Conservation (phyloP, 106 monocot species). For the Xerophyta viscosa region DNA sequence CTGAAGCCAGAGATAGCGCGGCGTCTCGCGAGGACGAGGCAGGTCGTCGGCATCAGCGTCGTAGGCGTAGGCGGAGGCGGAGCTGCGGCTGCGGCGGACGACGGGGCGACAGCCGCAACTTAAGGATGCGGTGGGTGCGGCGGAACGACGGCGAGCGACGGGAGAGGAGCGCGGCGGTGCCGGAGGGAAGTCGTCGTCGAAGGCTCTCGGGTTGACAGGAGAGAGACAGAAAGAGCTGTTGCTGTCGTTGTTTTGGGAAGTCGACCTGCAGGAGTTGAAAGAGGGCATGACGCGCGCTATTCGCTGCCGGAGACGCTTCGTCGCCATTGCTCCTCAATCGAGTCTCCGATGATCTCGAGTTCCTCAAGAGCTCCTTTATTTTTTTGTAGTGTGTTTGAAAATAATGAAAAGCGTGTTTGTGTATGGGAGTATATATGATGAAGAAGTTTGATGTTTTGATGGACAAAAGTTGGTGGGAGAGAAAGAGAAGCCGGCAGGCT, state of each 20-base stretch:
- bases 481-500: too few relatives aligned
- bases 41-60: conserved; percentile 7
- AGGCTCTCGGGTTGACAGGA: background rate
- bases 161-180: background rate
- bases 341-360: too few relatives aligned
- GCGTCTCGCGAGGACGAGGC: conserved; percentile 11
- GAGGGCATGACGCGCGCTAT: background rate
- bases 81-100: background rate
- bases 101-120: background rate
- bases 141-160: background rate
- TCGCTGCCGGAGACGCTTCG: background rate
- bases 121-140: too few relatives aligned
- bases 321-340: too few relatives aligned
- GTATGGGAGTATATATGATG: too few relatives aligned
- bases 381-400: too few relatives aligned
- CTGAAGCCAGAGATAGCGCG: conserved; percentile 53
- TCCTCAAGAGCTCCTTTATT: too few relatives aligned
- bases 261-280: background rate
- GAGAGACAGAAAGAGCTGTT: background rate
- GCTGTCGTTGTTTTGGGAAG: background rate
- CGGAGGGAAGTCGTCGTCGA: conserved; percentile 1
- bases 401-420: too few relatives aligned
- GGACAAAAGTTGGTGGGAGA: too few relatives aligned
- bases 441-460: too few relatives aligned
- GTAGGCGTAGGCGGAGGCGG: background rate